Evolutionary conservation across 768 basidiomycete species (phyloP), one percentile per base, ranked within the genome.

Genomic region (Lactarius quietus): DNA sequence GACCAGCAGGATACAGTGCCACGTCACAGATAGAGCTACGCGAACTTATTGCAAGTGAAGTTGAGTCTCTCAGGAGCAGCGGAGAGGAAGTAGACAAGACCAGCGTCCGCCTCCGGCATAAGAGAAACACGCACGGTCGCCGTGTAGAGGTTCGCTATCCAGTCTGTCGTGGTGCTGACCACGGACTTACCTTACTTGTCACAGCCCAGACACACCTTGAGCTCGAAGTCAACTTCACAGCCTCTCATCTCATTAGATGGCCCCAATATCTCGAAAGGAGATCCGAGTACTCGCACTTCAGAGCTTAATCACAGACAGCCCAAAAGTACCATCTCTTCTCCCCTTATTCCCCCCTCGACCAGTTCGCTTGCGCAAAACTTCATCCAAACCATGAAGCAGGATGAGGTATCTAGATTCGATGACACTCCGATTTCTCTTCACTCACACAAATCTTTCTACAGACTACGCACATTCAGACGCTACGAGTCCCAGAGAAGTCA

Each of bases 21-120:
- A 39, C 61, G 14, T 33, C 67, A 23, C 61, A 59, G 26, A 65
- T 63, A 10, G 67, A 70, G 35, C 62, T 70, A 28, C 61, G 63
- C 23, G 28, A 45, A 26, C 61, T 70, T 35, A 65, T 66, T 23
- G 38, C 57, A 51, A 57, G 55, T 26, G 69, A 69, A 54, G 66
- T 56, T 10, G 62, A 65, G 39, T 62, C 56, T 15, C 55, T 69
- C 55, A 45, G 48, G 26, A 59, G 48, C 23, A 59, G 51, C 43
- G 58, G 57, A 36, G 61, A 61, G 10, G 64, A 59, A n/a, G 45
- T 61, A 45, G 43, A 65, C 45, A 57, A 36, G 18, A 48, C 67
- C 26, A 64, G 69, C 26, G 41, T 68, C 6, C 57, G 64, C 26
- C 38, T 17, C 18, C 48, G 69, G 23, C 62, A 48, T 18, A 60